Percentiles rank a stretch among this genome's conserved stretches.
phyloP scores from a whole-genome alignment of 1,284 basidiomycete genomes.

The Filobasidium uniguttulatum region DNA sequence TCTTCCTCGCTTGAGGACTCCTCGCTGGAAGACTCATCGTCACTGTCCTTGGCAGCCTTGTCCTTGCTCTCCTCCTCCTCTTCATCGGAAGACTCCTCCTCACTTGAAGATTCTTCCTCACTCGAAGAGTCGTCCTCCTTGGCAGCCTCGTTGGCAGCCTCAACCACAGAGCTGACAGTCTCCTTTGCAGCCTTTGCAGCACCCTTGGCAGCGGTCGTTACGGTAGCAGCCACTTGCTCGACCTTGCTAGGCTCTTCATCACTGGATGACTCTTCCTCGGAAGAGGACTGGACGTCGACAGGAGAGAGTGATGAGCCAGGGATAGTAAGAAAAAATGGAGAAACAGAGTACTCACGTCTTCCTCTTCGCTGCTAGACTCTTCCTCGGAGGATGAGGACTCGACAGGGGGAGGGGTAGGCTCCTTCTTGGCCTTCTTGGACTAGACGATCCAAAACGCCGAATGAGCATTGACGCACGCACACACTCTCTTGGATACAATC shows the following conservation, averaged over 20 bases:
- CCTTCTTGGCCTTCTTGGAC: slow-evolving; percentile 33
- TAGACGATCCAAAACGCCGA: neutral
- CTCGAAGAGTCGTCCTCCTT: slow-evolving; percentile 7
- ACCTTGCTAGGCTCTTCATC: slow-evolving; percentile 17
- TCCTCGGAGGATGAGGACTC: slow-evolving; percentile 24
- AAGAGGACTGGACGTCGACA: slow-evolving; percentile 27
- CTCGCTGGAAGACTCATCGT: slow-evolving; percentile 28
- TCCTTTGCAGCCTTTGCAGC: slow-evolving; percentile 15
- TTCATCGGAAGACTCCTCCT: slow-evolving; percentile 13
- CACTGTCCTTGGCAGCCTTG: slow-evolving; percentile 19
- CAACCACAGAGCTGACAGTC: neutral
- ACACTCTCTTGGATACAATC: neutral
- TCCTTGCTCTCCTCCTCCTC: slow-evolving; percentile 17
- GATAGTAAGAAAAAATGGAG: neutral
- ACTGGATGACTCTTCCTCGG: slow-evolving; percentile 28
- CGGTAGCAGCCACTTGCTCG: slow-evolving; percentile 15
- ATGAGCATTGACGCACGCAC: too few species aligned
- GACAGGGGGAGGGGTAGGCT: slow-evolving; percentile 31
- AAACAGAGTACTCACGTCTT: slow-evolving; percentile 20
- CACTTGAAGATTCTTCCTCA: slow-evolving; percentile 7
- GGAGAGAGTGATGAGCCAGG: too few species aligned
- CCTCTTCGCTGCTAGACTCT: slow-evolving; percentile 26
- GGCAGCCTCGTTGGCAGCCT: neutral
- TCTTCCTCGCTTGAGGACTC: slow-evolving; percentile 33
- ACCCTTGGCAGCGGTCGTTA: slow-evolving; percentile 18